phyloP scores from a whole-genome alignment of 164 flowering plant species.

The Saururus chinensis region DNA sequence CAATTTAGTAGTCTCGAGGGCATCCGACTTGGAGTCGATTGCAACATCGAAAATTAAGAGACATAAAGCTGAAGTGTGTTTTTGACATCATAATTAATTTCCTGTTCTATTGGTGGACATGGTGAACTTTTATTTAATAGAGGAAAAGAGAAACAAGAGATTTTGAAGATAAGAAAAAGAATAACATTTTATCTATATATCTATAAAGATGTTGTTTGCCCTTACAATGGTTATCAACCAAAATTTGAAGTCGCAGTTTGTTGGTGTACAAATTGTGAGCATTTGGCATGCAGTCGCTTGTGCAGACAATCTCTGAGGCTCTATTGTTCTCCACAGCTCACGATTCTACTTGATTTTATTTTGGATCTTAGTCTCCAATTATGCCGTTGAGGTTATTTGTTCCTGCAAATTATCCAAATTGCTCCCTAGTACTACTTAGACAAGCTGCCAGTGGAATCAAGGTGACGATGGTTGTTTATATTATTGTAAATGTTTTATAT shows the following conservation, averaged over 20 bases:
- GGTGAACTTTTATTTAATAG: too few species aligned
- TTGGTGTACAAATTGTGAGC: conserved; percentile 63
- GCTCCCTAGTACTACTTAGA: conserved; percentile 75
- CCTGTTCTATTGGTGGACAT: too few species aligned
- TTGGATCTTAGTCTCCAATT: conserved; percentile 61
- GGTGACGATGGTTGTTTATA: conserved; percentile 24
- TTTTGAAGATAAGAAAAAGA: too few species aligned
- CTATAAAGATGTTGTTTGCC: too few species aligned
- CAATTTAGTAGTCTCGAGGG: too few species aligned
- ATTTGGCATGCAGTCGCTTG: conserved; percentile 1
- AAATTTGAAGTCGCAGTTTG: conserved; percentile 57
- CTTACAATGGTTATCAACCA: conserved; percentile 24
- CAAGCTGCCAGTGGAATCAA: conserved; percentile 70
- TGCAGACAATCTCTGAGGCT: background rate
- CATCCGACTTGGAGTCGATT: too few species aligned
- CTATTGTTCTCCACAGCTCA: background rate
- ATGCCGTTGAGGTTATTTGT: conserved; percentile 67
- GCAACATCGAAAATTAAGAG: too few species aligned
- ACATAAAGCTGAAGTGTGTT: too few species aligned
- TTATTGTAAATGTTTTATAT: background rate
- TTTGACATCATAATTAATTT: too few species aligned
- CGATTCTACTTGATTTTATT: background rate
- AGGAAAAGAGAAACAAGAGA: too few species aligned
- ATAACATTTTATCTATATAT: too few species aligned
- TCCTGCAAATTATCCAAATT: conserved; percentile 75